Base-by-base conservation (phyloP, 352 stramenopile genomes). In the Phytophthora quininea region DNA sequence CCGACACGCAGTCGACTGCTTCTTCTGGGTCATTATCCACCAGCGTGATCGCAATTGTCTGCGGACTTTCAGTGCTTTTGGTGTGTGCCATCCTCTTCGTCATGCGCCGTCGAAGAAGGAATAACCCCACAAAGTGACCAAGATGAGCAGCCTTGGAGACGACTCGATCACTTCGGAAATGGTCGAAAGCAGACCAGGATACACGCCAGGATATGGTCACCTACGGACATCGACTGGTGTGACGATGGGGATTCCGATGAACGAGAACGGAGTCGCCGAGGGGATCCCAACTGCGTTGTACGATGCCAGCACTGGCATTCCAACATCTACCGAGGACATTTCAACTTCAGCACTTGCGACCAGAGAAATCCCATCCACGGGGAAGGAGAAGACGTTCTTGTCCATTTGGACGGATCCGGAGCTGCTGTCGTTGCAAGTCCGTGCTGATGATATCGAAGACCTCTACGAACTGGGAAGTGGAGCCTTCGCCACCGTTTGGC, bases 401-500 rank as follows among this genome's bases (percentile, higher is more conserved):
- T 74, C 70, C 1, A 53, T 77, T 19, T 77, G 70, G 70, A 72
- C 37, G 2, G 71, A 79, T 42, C 54, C 67, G 0, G 63, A 77
- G 37, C 59, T 76, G 4, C 19, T 66, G 11, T 73, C 67, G 10
- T 35, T 77, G 14, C 71, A 74, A 29, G 62, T 79, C 1, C 66
- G 68, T 1, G 64, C 68, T 4, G 59, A 70, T 27, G 71, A 79
- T 30, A 49, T 79, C 9, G 54, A 76, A 43, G 71, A 77, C 33
- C 19, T 77, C 14, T 43, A 58, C 30, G 32, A 71, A 32, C 51
- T 79, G 8, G 68, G 71, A 12, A 68, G 46, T 33, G 67, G 71
- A 47, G 67, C 71, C 3, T 79, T 73, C 42, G 71, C 66, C 43
- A 66, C 61, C 1, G 71, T 79, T 55, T 76, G 64, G 62, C 63